Base-by-base conservation (phyloP, 129 eudicot genomes). In the Pittosporum tobira region DNA sequence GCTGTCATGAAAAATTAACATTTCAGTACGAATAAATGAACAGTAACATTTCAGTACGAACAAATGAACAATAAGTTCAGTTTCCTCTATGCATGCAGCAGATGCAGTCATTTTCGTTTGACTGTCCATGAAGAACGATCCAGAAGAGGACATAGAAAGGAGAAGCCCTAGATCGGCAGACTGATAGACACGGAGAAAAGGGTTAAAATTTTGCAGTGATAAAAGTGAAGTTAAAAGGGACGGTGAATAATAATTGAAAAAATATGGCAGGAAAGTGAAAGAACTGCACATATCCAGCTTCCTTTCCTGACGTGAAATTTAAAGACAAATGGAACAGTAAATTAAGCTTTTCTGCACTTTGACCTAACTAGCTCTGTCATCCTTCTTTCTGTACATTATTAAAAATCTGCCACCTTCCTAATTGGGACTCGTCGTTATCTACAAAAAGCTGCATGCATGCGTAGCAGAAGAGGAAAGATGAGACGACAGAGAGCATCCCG, bases 231-330 rank as follows among this genome's bases (percentile, higher is more conserved):
- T 24, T 47, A 48, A 48, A 47, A 36, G 26, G 26, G 20, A 15
- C 47, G 31, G 34, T 46, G 31, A 48, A 62, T 62, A 62, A 62
- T 62, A 62, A 62, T 62, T 57, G 21, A 64, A 51, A 64, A 36
- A 21, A 10, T 4, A 63, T 63, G 68, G 58, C 60, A 50, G 69
- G 36, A 25, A 64, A 37, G 24, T 38, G 9, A 2, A 6, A 47
- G 23, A 6, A 27, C 60, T 54, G 60, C 20, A 31, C 44, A 34
- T 62, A n/a, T n/a, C 43, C 53, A 3, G 27, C 56, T 64, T 27
- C 23, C 13, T n/a, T 50, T 10, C 31, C 48, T 48, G 59, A 37
- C 26, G 23, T 36, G 40, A 28, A 51, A 50, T 51, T 21, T 48
- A 63, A 30, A 28, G 27, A 62, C 23, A 46, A 62, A 28, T 23